Evolutionary conservation across 352 stramenopile species (phyloP), one percentile per base, ranked within the genome.

Genomic region (Pythium dissotocum): DNA sequence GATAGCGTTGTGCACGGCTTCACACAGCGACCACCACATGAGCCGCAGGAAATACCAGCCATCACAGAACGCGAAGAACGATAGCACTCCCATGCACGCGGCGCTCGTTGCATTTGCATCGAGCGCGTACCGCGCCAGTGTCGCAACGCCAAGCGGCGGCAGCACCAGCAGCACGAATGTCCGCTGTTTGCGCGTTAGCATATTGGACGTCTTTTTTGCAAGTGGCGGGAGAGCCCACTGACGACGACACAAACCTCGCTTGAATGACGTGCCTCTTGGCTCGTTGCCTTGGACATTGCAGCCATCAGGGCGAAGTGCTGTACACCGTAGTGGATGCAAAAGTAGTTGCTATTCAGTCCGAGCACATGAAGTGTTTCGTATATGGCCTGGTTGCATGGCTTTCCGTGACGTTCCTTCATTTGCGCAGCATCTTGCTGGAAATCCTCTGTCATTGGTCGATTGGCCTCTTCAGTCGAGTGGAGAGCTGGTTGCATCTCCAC

Each of bases 21-120:
- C 62, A 30, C 58, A 61, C 18, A 76, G 48, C 21, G 58, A 58
- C 33, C 42, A 66, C 28, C 77, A 55, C 42, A 69, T 53, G 36
- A 86, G 65, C 10, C 76, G 51, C 61, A 90, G 40, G 65, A 95
- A 94, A 70, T 95, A 95, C 87, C 87, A 94, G 21, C 75, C 72
- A 60, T 95, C 87, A 52, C 85, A 91, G 57, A 87, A 79, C 28
- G 75, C 77, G 71, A 94, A 92, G 62, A 75, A 70, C 53, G 82
- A 83, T 14, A 90, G 67, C 10, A 60, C 57, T 7, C 79, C 83
- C 12, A 88, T 36, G 30, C 63, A 35, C n/a, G 16, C n/a, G 5
- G 46, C 16, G 8, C 46, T 53, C 2, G 46, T 30, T 24, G 21
- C 46, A 30, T 53, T 53, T 6, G 46, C 46, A 53, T 30, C 46